A percentile compares a stretch with the other conserved stretches of the same genome.
These are phyloP conservation scores for Exophiala oligosperma DNA, from an alignment of 2,329 filamentous ascomycete species.

Conservation along the genomic window DNA sequence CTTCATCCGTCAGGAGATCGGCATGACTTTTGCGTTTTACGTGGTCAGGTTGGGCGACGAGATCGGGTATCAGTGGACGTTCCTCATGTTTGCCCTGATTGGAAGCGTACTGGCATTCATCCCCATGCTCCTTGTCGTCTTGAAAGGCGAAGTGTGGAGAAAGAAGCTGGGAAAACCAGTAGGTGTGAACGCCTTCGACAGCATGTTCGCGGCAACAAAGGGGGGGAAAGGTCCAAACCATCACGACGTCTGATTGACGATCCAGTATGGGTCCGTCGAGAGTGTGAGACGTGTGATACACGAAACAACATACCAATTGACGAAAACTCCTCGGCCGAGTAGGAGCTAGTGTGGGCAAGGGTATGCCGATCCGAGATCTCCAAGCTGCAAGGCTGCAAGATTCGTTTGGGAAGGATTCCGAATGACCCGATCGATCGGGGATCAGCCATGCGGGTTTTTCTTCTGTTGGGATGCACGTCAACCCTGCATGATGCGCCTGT, in stretches of 20 bases:
- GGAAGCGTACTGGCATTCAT: conserved; percentile 23
- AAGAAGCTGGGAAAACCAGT: conserved; percentile 15
- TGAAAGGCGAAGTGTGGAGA: conserved; percentile 20
- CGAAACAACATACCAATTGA: no score
- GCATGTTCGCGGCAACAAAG: conserved; percentile 2
- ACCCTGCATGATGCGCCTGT: background rate
- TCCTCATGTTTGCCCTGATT: conserved; percentile 25
- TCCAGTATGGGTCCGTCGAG: background rate
- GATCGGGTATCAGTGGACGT: conserved; percentile 26
- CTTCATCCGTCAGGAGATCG: conserved; percentile 30
- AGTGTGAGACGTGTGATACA: background rate
- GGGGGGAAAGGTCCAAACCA: background rate
- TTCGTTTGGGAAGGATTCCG: background rate
- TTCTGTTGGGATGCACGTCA: no score
- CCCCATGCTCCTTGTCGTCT: conserved; percentile 24
- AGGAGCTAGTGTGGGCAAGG: no score
- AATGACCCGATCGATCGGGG: background rate
- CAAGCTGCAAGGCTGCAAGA: background rate
- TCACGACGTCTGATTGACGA: no score
- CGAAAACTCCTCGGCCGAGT: no score
- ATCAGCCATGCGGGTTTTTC: no score
- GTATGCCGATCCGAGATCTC: background rate
- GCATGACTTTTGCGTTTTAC: conserved; percentile 32
- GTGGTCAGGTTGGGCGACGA: conserved; percentile 21
- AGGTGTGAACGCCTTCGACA: conserved; percentile 10